phyloP scores from a whole-genome alignment of 1,284 basidiomycete genomes.

The Neotropicomus parvogracilis region DNA sequence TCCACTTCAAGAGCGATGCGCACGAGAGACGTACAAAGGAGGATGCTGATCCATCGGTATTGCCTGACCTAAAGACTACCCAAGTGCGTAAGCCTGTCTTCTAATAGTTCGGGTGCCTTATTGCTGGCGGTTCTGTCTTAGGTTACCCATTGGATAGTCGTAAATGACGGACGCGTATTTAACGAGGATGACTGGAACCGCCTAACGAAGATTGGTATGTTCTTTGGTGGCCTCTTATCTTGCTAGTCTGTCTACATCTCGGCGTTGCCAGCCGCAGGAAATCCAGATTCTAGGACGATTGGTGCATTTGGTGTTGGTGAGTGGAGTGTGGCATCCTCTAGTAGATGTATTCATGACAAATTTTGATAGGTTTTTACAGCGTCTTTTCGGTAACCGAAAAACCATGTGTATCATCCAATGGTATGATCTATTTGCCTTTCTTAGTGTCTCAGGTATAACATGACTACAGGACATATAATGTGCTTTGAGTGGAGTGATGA shows the following conservation, averaged over 20 bases:
- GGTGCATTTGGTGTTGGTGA: constrained; percentile 82
- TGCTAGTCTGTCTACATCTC: neutral
- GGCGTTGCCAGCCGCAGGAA: constrained; percentile 62
- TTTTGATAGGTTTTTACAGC: constrained; percentile 65
- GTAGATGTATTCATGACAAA: neutral
- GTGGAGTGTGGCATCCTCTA: no score
- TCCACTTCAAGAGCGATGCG: constrained; percentile 55
- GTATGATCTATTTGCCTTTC: constrained; percentile 34
- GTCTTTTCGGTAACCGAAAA: constrained; percentile 87
- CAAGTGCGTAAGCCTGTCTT: constrained; percentile 29
- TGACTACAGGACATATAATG: constrained; percentile 77
- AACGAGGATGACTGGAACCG: constrained; percentile 84
- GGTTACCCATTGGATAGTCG: constrained; percentile 76
- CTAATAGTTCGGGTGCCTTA: no score
- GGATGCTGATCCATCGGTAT: constrained; percentile 9
- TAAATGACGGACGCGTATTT: constrained; percentile 84
- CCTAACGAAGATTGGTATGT: constrained; percentile 79
- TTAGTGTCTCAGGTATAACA: neutral
- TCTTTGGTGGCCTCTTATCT: neutral
- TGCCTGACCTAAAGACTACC: constrained; percentile 64
- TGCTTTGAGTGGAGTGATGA: constrained; percentile 96
- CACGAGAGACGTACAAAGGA: constrained; percentile 43
- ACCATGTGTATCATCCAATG: constrained; percentile 88
- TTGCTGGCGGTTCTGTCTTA: constrained; percentile 25
- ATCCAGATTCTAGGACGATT: constrained; percentile 82